Conservation (phyloP, 1,284 basidiomycete genomes). For the Lentinus polychrous region DNA sequence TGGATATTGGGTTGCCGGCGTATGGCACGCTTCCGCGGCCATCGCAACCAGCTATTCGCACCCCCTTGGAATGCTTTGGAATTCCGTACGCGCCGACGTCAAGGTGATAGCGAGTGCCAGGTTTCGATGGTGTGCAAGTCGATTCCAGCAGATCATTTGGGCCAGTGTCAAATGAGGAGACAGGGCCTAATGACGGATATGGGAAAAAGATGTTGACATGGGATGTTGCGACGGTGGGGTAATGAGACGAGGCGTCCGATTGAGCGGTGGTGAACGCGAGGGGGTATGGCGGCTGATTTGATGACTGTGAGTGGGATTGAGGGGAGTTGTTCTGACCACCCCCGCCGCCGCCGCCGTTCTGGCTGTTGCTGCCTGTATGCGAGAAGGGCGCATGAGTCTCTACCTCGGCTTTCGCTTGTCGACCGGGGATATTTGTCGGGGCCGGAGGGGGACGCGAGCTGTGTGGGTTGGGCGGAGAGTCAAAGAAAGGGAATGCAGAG, state of each 20-base stretch:
- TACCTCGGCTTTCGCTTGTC: constrained; percentile 38
- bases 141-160: constrained; percentile 21
- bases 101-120: constrained; percentile 49
- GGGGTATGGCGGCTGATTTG: constrained; percentile 27
- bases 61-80: constrained; percentile 29
- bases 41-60: constrained; percentile 25
- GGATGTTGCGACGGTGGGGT: constrained; percentile 14
- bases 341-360: background rate
- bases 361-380: constrained; percentile 14
- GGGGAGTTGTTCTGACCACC: background rate
- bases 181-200: constrained; percentile 31
- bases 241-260: constrained; percentile 25
- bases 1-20: constrained; percentile 16
- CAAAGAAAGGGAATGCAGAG: constrained; percentile 40
- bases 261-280: constrained; percentile 41
- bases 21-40: constrained; percentile 20
- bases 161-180: constrained; percentile 22
- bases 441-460: constrained; percentile 30
- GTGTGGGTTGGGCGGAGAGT: constrained; percentile 34
- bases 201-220: constrained; percentile 33
- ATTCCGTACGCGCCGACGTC: constrained; percentile 75
- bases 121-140: constrained; percentile 26
- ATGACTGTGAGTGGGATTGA: constrained; percentile 21
- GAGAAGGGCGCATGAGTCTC: constrained; percentile 26
- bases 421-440: constrained; percentile 34